Conservation (phyloP, 345 rosid genomes). For the Diplotaxis tenuifolia region DNA sequence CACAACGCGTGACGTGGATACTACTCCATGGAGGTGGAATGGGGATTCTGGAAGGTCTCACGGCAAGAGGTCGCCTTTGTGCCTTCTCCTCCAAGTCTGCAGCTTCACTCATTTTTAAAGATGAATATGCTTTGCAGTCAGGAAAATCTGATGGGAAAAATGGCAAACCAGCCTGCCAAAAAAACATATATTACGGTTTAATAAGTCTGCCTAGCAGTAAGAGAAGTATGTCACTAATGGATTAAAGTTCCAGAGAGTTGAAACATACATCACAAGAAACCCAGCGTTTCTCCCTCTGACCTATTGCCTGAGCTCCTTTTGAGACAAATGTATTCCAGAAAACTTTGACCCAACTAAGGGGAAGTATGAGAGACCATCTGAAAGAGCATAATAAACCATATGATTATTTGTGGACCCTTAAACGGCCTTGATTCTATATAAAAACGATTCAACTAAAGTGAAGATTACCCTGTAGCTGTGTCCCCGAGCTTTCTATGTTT, state of each 20-base stretch:
- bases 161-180: constrained; percentile 64
- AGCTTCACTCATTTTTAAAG: constrained; percentile 54
- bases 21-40: constrained; percentile 70
- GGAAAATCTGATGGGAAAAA: constrained; percentile 86
- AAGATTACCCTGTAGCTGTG: constrained; percentile 52
- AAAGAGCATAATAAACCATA: constrained; percentile 29
- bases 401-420: constrained; percentile 2
- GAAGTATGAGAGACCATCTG: constrained; percentile 87
- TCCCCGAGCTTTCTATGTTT: constrained; percentile 46
- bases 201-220: not conserved
- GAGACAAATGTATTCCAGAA: constrained; percentile 65
- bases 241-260: constrained; percentile 8
- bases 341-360: constrained; percentile 76
- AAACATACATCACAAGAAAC: constrained; percentile 64
- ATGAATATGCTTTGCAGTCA: constrained; percentile 63
- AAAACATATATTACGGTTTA: not conserved
- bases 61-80: constrained; percentile 49
- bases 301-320: constrained; percentile 75
- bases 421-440: constrained; percentile 6
- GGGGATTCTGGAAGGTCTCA: constrained; percentile 63
- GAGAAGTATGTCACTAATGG: not conserved
- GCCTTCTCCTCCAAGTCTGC: constrained; percentile 46
- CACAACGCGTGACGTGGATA: constrained; percentile 38
- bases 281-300: constrained; percentile 87
- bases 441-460: constrained; percentile 16